phyloP scores from a whole-genome alignment of 2,329 filamentous ascomycete genomes.

The Aspergillus tanneri region DNA sequence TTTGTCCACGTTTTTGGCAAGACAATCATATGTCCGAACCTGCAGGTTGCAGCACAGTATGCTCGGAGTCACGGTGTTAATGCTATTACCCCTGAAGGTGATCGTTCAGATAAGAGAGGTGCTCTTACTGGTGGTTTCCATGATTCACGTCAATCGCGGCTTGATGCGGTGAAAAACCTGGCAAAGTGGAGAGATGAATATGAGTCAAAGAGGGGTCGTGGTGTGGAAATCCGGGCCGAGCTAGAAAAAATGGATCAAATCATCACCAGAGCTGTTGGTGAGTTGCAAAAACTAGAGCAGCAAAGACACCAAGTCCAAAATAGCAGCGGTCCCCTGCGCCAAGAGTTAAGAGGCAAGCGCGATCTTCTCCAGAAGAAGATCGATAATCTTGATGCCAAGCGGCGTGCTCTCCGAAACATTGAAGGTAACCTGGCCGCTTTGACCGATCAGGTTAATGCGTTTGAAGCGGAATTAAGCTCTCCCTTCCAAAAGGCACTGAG shows the following conservation, averaged over 20 bases:
- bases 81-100: conserved; percentile 91
- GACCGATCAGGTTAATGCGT: conserved; percentile 70
- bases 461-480: conserved; percentile 76
- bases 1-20: conserved; percentile 95
- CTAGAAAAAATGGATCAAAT: conserved; percentile 82
- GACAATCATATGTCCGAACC: conserved; percentile 87
- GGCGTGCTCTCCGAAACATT: conserved; percentile 63
- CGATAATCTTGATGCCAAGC: conserved; percentile 71
- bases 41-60: conserved; percentile 85
- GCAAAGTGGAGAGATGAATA: conserved; percentile 72
- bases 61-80: conserved; percentile 87
- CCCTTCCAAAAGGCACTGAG: conserved; percentile 92
- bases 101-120: conserved; percentile 91
- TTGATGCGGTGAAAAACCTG: conserved; percentile 78
- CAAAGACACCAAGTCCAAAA: conserved; percentile 73
- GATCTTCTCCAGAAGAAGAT: conserved; percentile 70
- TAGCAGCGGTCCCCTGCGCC: conserved; percentile 75
- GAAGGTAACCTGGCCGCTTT: conserved; percentile 74
- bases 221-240: conserved; percentile 64
- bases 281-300: conserved; percentile 79
- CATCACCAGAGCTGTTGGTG: conserved; percentile 81
- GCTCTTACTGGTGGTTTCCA: conserved; percentile 94
- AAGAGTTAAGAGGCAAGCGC: conserved; percentile 74
- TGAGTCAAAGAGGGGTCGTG: conserved; percentile 64
- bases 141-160: conserved; percentile 77